A percentile compares a stretch with the other conserved stretches of the same genome.
phyloP scores from a whole-genome alignment of 2,329 filamentous ascomycete species.

The Diaporthe sp. region DNA sequence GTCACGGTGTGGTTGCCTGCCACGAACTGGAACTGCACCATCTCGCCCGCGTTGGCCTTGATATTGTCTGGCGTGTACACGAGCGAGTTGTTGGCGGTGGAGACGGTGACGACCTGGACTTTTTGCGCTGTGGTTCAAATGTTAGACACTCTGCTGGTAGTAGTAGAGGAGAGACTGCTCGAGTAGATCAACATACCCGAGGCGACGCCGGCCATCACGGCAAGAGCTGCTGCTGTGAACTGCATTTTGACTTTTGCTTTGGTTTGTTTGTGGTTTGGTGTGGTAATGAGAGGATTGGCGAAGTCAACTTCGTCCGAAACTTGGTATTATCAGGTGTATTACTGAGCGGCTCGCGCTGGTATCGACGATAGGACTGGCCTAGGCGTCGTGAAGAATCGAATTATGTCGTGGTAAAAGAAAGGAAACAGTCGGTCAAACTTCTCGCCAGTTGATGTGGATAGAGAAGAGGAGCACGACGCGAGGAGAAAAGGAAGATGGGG shows the following conservation, averaged over 20 bases:
- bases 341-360: slow-evolving; percentile 62
- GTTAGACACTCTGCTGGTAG: slow-evolving; percentile 12
- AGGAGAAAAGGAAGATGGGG: slow-evolving; percentile 45
- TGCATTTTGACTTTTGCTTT: slow-evolving; percentile 62
- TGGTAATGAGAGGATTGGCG: slow-evolving; percentile 35
- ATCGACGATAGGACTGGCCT: slow-evolving; percentile 63
- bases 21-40: slow-evolving; percentile 78
- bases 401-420: slow-evolving; percentile 44
- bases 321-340: slow-evolving; percentile 33
- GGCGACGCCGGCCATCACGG: slow-evolving; percentile 63
- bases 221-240: slow-evolving; percentile 61
- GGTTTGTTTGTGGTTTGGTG: slow-evolving; percentile 35
- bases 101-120: slow-evolving; percentile 72
- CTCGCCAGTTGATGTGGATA: slow-evolving; percentile 44
- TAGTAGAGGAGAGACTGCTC: not conserved
- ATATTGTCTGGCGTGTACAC: slow-evolving; percentile 78
- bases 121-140: slow-evolving; percentile 44
- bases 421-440: slow-evolving; percentile 42
- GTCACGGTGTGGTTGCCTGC: slow-evolving; percentile 83
- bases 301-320: slow-evolving; percentile 38
- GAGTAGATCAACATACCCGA: slow-evolving; percentile 55
- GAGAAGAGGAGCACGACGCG: slow-evolving; percentile 43
- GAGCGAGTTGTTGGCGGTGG: slow-evolving; percentile 65
- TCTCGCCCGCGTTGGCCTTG: slow-evolving; percentile 72
- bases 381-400: slow-evolving; percentile 47